phyloP scores from a whole-genome alignment of 495 filamentous ascomycete genomes.

The Hypoxylon cercidicola region DNA sequence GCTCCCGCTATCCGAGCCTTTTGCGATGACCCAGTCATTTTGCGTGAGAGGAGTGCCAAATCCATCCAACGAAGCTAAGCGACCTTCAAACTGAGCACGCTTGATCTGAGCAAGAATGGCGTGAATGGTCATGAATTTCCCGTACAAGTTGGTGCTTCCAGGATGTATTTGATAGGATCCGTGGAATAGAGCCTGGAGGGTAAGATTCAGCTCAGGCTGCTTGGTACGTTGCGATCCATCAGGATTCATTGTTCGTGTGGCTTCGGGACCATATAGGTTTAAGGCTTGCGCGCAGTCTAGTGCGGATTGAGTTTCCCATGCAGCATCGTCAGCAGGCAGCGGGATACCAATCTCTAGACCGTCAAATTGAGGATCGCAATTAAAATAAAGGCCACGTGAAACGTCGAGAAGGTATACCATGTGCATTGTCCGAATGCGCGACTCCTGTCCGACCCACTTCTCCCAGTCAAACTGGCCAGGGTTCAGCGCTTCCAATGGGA shows the following conservation, averaged over 20 bases:
- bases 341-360: slow-evolving; percentile 66
- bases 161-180: slow-evolving; percentile 61
- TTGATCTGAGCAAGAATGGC: slow-evolving; percentile 67
- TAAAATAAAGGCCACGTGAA: slow-evolving; percentile 73
- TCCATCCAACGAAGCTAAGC: slow-evolving; percentile 47
- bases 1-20: slow-evolving; percentile 42
- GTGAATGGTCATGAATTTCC: slow-evolving; percentile 77
- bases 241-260: slow-evolving; percentile 59
- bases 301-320: slow-evolving; percentile 68
- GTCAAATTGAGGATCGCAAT: slow-evolving; percentile 66
- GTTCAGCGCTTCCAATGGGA: slow-evolving; percentile 48
- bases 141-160: slow-evolving; percentile 69
- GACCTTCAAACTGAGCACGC: slow-evolving; percentile 48
- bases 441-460: slow-evolving; percentile 74
- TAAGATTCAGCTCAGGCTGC: slow-evolving; percentile 66
- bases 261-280: slow-evolving; percentile 61
- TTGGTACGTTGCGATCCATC: slow-evolving; percentile 66
- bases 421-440: slow-evolving; percentile 69
- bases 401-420: slow-evolving; percentile 67
- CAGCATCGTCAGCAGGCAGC: slow-evolving; percentile 72
- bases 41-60: slow-evolving; percentile 58
- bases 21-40: slow-evolving; percentile 58
- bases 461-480: slow-evolving; percentile 64
- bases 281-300: slow-evolving; percentile 69
- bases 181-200: slow-evolving; percentile 65